A percentile compares a stretch with the other conserved stretches of the same genome.
Conservation (phyloP, 768 basidiomycete species). For the Tulasnella sp. region DNA sequence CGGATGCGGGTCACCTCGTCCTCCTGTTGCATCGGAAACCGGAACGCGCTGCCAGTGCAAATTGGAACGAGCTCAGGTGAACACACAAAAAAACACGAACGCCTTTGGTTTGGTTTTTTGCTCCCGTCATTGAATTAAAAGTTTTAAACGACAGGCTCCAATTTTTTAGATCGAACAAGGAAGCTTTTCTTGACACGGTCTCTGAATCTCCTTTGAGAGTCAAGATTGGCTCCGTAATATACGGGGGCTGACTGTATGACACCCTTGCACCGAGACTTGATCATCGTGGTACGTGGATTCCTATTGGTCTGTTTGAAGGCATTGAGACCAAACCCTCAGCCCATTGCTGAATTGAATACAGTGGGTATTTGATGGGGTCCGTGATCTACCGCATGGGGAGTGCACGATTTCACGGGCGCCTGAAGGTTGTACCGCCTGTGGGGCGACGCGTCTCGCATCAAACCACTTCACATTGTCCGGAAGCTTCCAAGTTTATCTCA, state of each 20-base stretch:
- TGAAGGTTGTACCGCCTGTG: background rate
- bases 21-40: background rate
- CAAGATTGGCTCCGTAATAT: background rate
- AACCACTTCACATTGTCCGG: background rate
- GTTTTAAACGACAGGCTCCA: too few species aligned
- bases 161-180: background rate
- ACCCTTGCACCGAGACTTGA: background rate
- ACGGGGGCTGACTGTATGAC: background rate
- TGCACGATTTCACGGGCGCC: background rate
- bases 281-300: background rate
- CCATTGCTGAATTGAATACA: background rate
- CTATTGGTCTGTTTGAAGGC: background rate
- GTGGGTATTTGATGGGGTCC: background rate
- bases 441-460: background rate
- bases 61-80: background rate
- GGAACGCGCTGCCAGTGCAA: background rate
- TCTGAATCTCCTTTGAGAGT: background rate
- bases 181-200: background rate
- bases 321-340: background rate
- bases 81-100: background rate
- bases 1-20: background rate
- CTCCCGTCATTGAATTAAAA: background rate
- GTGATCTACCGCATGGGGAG: background rate
- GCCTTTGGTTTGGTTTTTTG: background rate
- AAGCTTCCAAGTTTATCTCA: background rate